Base-by-base conservation (phyloP, 2,329 filamentous ascomycete genomes). In the Cladophialophora immunda region DNA sequence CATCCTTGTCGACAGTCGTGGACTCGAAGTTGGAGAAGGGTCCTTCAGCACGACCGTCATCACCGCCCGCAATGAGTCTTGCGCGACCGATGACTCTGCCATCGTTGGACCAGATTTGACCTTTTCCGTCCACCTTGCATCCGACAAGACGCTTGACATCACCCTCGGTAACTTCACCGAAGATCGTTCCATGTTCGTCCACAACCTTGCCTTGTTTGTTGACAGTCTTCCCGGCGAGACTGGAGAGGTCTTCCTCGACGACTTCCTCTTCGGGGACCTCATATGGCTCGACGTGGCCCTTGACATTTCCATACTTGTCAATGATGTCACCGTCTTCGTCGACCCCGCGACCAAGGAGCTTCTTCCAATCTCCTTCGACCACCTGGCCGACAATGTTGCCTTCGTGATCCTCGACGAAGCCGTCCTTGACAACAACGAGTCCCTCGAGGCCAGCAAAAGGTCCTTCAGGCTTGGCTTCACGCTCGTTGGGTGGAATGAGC, bases 281-380 rank as follows among this genome's bases (percentile, higher is more conserved):
- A 62, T 82, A 87, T 3, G 84, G 85, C 74, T 87, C 85, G n/a
- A 83, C 85, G 65, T 85, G 84, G 34, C 85, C 85, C 77, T 86
- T 86, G 71, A 85, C 82, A 67, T 86, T 87, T 65, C 86, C 88
- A 75, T 92, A 93, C 77, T 88, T 89, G 81, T 95, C 92, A 64
- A 91, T 83, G 34, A 96, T 88, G 65, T 95, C 92, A 41, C 92
- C 92, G 70, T 96, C 92, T 68, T 92, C 89, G 65, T 95, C 92
- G 19, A 95, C 92, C 8, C 83, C 74, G 55, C 92, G 90, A 17
- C 92, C 92, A 41, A 89, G 87, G 0, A 96, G 85, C 59, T 84
- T 82, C 84, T 92, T 93, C 38, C 85, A 77, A 62, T 96, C 90
- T 2, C 92, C 92, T 55, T 88, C 86, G 3, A 86, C 82, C 45